Conservation (phyloP, 768 basidiomycete species). For the Pulveroboletus sp. region DNA sequence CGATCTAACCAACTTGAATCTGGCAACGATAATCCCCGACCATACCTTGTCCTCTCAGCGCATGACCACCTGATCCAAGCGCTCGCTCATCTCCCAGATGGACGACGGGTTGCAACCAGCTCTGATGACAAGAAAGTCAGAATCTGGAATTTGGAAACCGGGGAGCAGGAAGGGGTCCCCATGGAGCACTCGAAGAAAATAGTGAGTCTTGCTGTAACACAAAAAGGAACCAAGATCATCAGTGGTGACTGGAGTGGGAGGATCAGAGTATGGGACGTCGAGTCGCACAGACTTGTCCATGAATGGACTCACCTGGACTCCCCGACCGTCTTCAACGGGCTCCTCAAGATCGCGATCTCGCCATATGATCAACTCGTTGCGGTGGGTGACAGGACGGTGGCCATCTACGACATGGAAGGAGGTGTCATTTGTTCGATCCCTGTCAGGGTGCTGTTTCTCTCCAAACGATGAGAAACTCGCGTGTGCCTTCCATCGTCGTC, state of each 20-base stretch:
- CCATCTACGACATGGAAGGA: no score
- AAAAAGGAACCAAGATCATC: conserved; percentile 1
- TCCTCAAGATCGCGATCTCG: neutral
- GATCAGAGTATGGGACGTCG: neutral
- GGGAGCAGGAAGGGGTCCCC: neutral
- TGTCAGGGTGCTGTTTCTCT: neutral
- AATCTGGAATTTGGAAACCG: conserved; percentile 7
- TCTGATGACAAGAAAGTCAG: neutral
- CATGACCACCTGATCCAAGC: neutral
- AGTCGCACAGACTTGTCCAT: neutral
- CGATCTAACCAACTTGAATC: no score
- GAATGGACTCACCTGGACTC: no score
- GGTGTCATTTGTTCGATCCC: neutral
- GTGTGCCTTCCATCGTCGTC: neutral
- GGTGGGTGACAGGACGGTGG: neutral
- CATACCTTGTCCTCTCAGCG: neutral
- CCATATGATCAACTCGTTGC: neutral
- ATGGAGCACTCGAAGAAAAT: neutral
- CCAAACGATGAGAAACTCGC: neutral
- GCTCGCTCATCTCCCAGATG: conserved; percentile 6
- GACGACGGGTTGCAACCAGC: conserved; percentile 4
- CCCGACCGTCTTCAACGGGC: no score
- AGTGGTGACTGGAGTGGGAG: neutral
- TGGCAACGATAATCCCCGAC: neutral
- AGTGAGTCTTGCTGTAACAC: neutral